Conservation (phyloP, 192 early-diverging fungal genomes). For the Mortierella hygrophila region DNA sequence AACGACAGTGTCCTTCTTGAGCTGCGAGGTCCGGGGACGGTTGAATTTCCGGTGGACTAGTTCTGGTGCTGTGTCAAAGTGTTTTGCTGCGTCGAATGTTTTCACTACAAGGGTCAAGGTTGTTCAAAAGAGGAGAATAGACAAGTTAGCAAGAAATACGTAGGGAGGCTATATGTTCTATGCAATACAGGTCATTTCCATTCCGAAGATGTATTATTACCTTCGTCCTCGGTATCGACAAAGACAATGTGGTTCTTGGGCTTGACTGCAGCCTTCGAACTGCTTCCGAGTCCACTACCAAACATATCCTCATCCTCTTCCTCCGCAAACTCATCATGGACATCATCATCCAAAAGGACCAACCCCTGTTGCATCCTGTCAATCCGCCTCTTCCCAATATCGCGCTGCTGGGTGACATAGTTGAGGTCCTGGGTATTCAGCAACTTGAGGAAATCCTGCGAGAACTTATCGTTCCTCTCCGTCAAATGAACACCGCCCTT, state of each 20-base stretch:
- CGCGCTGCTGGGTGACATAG: conserved; percentile 87
- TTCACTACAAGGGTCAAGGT: conserved; percentile 57
- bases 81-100: conserved; percentile 81
- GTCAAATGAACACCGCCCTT: conserved; percentile 87
- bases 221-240: conserved; percentile 76
- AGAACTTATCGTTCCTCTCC: conserved; percentile 79
- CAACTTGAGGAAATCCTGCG: conserved; percentile 82
- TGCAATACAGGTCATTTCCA: neutral
- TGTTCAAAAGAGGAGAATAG: conserved; percentile 1
- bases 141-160: neutral
- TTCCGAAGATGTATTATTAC: conserved; percentile 26
- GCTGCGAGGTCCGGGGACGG: conserved; percentile 72
- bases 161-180: no score
- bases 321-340: conserved; percentile 47
- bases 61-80: conserved; percentile 87
- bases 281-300: conserved; percentile 27
- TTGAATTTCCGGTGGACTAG: conserved; percentile 86
- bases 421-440: conserved; percentile 94
- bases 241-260: conserved; percentile 82
- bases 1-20: conserved; percentile 62
- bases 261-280: conserved; percentile 34
- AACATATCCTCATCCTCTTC: conserved; percentile 55
- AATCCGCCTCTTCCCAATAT: conserved; percentile 85
- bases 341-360: conserved; percentile 70
- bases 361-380: conserved; percentile 79